Percentiles rank a stretch among this genome's conserved stretches.
Conservation (phyloP, 2,329 filamentous ascomycete species). For the Botrytis cinerea region DNA sequence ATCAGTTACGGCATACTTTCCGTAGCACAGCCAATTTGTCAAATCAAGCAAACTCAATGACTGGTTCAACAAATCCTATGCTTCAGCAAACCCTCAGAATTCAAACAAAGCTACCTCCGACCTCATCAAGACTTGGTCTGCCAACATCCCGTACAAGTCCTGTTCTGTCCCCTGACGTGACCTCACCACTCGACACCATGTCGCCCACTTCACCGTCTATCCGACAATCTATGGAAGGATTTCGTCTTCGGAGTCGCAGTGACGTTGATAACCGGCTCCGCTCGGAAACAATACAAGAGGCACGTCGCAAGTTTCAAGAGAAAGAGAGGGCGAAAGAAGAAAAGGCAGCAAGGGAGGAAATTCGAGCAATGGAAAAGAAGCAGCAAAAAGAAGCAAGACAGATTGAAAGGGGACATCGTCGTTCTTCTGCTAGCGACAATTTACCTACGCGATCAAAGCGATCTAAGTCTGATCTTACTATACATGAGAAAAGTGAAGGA, state of each 20-base stretch:
- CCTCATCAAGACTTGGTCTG: conserved; percentile 36
- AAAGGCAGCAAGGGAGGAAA: conserved; percentile 61
- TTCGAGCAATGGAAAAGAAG: conserved; percentile 59
- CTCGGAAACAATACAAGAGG: conserved; percentile 59
- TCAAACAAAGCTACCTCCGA: conserved; percentile 35
- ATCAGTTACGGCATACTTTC: conserved; percentile 32
- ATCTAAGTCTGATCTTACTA: conserved; percentile 43
- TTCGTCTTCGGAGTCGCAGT: conserved; percentile 61
- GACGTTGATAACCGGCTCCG: conserved; percentile 58
- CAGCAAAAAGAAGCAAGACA: conserved; percentile 57
- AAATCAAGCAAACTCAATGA: conserved; percentile 31
- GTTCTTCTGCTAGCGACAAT: conserved; percentile 41
- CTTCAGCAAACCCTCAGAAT: conserved; percentile 35
- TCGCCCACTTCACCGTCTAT: conserved; percentile 52
- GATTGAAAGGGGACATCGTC: conserved; percentile 46
- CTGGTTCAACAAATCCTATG: conserved; percentile 29
- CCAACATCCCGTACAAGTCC: conserved; percentile 37
- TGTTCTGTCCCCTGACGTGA: conserved; percentile 30
- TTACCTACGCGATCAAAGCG: conserved; percentile 45
- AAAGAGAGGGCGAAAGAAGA: conserved; percentile 63
- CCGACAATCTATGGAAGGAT: conserved; percentile 61
- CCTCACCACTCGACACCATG: conserved; percentile 30
- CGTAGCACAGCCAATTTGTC: conserved; percentile 38
- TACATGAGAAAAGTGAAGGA: conserved; percentile 27
- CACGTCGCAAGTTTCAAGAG: conserved; percentile 63